Conservation (phyloP, 2,329 filamentous ascomycete genomes). For the Pyrenophora graminea region DNA sequence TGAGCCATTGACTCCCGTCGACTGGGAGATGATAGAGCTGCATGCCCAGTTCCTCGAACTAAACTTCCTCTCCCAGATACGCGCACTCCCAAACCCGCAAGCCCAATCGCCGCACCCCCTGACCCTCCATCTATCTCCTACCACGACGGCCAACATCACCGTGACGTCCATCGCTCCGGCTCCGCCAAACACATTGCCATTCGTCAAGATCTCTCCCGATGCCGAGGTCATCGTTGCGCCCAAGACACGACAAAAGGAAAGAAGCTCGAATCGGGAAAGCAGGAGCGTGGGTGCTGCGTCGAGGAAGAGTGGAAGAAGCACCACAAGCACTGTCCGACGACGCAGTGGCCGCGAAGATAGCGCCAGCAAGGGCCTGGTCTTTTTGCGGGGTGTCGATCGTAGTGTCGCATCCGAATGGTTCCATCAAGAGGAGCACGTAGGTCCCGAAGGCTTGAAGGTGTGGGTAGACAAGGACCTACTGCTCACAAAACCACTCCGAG, state of each 20-base stretch:
- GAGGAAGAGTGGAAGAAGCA: slow-evolving; percentile 76
- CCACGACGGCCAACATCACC: slow-evolving; percentile 89
- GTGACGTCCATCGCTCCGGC: slow-evolving; percentile 81
- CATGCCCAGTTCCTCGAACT: slow-evolving; percentile 95
- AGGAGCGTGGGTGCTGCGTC: slow-evolving; percentile 80
- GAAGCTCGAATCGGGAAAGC: slow-evolving; percentile 69
- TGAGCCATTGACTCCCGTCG: slow-evolving; percentile 89
- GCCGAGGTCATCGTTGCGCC: slow-evolving; percentile 97
- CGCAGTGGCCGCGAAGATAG: slow-evolving; percentile 66
- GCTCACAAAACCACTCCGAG: slow-evolving; percentile 71
- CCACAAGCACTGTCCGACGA: slow-evolving; percentile 69
- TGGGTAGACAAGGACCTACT: slow-evolving; percentile 86
- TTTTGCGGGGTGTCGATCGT: slow-evolving; percentile 79
- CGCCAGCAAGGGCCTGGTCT: slow-evolving; percentile 66
- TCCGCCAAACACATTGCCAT: slow-evolving; percentile 69
- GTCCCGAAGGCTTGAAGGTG: slow-evolving; percentile 66
- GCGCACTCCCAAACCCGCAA: slow-evolving; percentile 85
- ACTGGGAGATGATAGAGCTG: slow-evolving; percentile 98
- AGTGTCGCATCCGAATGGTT: slow-evolving; percentile 75
- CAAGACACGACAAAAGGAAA: slow-evolving; percentile 77
- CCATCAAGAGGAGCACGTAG: slow-evolving; percentile 61
- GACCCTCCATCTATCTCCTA: slow-evolving; percentile 90
- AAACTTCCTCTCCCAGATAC: slow-evolving; percentile 90
- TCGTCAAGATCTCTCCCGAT: slow-evolving; percentile 90
- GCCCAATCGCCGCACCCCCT: slow-evolving; percentile 72